A percentile compares a stretch with the other conserved stretches of the same genome.
These are phyloP conservation scores for Ophiocordyceps camponoti-saundersi DNA, from an alignment of 2,329 filamentous ascomycete species.

Conservation along the genomic window DNA sequence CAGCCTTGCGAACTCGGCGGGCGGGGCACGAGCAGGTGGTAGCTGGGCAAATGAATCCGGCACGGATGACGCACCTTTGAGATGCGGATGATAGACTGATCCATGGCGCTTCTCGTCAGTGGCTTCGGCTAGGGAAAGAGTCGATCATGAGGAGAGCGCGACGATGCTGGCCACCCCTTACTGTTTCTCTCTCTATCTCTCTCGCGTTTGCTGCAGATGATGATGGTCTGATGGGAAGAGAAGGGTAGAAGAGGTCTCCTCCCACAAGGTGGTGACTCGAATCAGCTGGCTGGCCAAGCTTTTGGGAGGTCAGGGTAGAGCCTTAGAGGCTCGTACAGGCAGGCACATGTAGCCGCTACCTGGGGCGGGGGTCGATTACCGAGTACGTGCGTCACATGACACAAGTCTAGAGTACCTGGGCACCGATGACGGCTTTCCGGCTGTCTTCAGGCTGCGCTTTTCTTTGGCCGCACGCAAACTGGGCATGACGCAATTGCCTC, in stretches of 20 bases:
- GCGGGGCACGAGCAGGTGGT: slow-evolving; percentile 6
- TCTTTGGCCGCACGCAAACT: too few species aligned
- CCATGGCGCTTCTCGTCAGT: slow-evolving; percentile 20
- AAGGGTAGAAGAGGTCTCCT: neutral
- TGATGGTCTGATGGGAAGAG: neutral
- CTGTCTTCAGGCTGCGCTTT: too few species aligned
- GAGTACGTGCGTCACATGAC: too few species aligned
- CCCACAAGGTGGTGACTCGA: too few species aligned
- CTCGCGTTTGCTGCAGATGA: neutral
- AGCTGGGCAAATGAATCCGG: neutral
- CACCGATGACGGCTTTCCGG: neutral
- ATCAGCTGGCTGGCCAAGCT: neutral
- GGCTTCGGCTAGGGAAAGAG: slow-evolving; percentile 1
- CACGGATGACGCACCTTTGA: slow-evolving; percentile 44
- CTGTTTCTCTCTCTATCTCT: too few species aligned
- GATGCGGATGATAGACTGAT: slow-evolving; percentile 78
- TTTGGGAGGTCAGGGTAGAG: too few species aligned
- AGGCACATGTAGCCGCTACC: too few species aligned
- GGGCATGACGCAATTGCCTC: too few species aligned
- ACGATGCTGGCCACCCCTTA: neutral
- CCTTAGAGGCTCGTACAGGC: too few species aligned
- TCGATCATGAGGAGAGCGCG: slow-evolving; percentile 3
- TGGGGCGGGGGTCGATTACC: too few species aligned
- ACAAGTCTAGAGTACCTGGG: neutral
- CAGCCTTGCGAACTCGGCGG: slow-evolving; percentile 9